These are phyloP conservation scores for Tetracladium maxilliforme DNA, from an alignment of 2,329 filamentous ascomycete species.

Conservation along the genomic window DNA sequence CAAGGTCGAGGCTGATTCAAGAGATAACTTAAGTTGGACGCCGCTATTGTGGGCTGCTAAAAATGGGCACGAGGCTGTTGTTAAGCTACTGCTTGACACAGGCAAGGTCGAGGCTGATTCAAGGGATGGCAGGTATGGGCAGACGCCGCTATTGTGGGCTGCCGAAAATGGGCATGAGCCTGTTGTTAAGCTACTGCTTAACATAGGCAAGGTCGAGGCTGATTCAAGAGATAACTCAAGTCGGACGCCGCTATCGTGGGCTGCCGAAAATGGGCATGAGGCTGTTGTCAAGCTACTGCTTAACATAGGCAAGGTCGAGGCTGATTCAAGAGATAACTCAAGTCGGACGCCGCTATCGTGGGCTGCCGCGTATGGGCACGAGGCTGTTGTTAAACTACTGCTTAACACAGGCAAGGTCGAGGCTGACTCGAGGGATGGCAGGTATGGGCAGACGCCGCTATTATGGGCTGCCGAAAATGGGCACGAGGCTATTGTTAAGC, in stretches of 20 bases:
- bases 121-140: constrained; percentile 1
- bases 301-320: constrained; percentile 2
- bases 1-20: constrained; percentile 2
- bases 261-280: constrained; percentile 5
- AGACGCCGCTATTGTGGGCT: constrained; percentile 8
- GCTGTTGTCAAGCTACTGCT: constrained; percentile 4
- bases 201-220: constrained; percentile 2
- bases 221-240: constrained; percentile 1
- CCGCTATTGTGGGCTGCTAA: constrained; percentile 14
- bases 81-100: constrained; percentile 6
- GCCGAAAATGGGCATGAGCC: constrained; percentile 4
- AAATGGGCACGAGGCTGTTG: constrained; percentile 14
- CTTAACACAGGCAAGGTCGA: constrained; percentile 2
- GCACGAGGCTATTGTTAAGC: constrained; percentile 3
- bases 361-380: constrained; percentile 11
- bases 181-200: constrained; percentile 4
- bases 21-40: constrained; percentile 13
- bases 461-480: constrained; percentile 4
- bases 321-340: constrained; percentile 7
- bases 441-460: constrained; percentile 5
- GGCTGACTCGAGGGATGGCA: constrained; percentile 1
- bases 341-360: constrained; percentile 17
- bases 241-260: constrained; percentile 5
- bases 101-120: constrained; percentile 1
- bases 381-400: constrained; percentile 11